phyloP scores from a whole-genome alignment of 2,329 filamentous ascomycete genomes.

The Fusarium sp. region DNA sequence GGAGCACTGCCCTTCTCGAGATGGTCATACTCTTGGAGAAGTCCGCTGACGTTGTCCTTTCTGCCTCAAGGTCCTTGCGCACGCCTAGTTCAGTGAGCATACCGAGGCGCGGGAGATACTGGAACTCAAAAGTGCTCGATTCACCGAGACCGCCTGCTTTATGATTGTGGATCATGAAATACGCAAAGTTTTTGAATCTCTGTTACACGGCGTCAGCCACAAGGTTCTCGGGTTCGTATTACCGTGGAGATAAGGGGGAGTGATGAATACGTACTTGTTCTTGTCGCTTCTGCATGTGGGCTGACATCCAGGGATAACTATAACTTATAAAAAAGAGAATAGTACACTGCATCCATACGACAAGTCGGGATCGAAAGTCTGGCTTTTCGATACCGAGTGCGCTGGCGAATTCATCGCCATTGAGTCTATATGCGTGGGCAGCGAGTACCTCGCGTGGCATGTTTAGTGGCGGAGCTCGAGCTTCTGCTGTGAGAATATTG shows the following conservation, averaged over 20 bases:
- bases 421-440: conserved; percentile 76
- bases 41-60: neutral
- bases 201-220: conserved; percentile 33
- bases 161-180: conserved; percentile 70
- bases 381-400: conserved; percentile 69
- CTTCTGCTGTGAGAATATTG: conserved; percentile 79
- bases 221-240: neutral
- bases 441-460: conserved; percentile 74
- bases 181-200: conserved; percentile 44
- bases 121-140: conserved; percentile 75
- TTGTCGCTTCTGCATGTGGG: conserved; percentile 52
- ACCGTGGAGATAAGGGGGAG: neutral
- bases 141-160: conserved; percentile 70
- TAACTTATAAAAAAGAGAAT: conserved; percentile 70
- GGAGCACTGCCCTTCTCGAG: conserved; percentile 36
- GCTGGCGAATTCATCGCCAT: conserved; percentile 72
- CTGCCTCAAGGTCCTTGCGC: neutral
- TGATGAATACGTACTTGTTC: conserved; percentile 42
- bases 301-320: conserved; percentile 52
- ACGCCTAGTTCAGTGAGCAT: conserved; percentile 51
- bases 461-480: conserved; percentile 73
- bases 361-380: conserved; percentile 65
- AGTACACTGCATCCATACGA: conserved; percentile 74
- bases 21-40: conserved; percentile 8
- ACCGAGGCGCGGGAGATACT: conserved; percentile 69